These are phyloP conservation scores for Sphagnum fallax DNA, from an alignment of 228 moss, liverwort and hornwort genomes.

Conservation along the genomic window DNA sequence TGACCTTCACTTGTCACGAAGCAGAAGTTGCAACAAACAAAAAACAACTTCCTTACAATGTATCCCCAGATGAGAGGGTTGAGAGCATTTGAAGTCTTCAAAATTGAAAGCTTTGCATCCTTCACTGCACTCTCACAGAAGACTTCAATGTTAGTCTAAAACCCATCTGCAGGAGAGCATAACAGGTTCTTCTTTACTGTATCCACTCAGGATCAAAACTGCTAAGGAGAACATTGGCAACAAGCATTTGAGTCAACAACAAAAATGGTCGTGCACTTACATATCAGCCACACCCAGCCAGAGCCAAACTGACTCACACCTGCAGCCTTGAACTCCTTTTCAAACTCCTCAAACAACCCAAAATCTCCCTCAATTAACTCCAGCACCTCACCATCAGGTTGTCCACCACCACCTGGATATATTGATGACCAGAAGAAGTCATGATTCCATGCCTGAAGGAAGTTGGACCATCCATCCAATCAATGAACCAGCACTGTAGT, in stretches of 20 bases:
- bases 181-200: too few species aligned
- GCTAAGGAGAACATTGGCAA: background rate
- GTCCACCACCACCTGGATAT: conserved; percentile 70
- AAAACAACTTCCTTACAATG: conserved; percentile 29
- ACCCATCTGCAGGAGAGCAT: too few species aligned
- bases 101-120: conserved; percentile 65
- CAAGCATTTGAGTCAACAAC: conserved; percentile 3
- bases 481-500: background rate
- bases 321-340: conserved; percentile 59
- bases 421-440: conserved; percentile 89
- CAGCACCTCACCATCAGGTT: conserved; percentile 47
- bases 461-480: background rate
- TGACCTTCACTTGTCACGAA: too few species aligned
- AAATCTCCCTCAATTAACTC: conserved; percentile 64
- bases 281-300: conserved; percentile 90
- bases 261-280: conserved; percentile 18
- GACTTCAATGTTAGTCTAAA: too few species aligned
- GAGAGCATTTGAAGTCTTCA: conserved; percentile 87
- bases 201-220: background rate
- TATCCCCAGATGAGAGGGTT: conserved; percentile 79
- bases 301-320: conserved; percentile 75
- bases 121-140: conserved; percentile 5
- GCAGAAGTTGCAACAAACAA: too few species aligned
- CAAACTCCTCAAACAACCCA: conserved; percentile 62
- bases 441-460: conserved; percentile 75